Conservation (phyloP, 305 asterid genomes). For the Petunia hybrid region DNA sequence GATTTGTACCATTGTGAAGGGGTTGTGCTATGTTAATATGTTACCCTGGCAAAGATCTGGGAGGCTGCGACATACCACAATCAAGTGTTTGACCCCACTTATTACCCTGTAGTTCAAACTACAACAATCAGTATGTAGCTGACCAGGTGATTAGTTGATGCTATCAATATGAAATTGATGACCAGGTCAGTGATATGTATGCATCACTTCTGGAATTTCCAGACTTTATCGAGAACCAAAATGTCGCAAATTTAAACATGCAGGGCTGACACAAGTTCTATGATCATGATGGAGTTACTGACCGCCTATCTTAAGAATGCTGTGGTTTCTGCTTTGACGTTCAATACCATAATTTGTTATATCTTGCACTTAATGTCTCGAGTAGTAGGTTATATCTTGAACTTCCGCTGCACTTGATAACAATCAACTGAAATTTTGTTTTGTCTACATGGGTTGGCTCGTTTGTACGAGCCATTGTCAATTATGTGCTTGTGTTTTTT, state of each 20-base stretch:
- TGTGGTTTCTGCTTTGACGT: background rate
- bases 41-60: background rate
- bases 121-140: background rate
- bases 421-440: background rate
- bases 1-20: background rate
- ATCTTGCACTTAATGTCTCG: background rate
- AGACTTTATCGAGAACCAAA: background rate
- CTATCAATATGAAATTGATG: background rate
- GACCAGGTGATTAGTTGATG: background rate
- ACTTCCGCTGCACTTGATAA: background rate
- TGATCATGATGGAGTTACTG: background rate
- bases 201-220: constrained; percentile 6
- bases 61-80: background rate
- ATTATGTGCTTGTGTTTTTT: background rate
- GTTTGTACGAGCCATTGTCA: background rate
- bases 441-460: constrained; percentile 2
- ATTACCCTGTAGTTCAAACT: constrained; percentile 15
- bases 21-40: constrained; percentile 14
- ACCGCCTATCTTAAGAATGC: background rate
- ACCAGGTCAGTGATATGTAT: constrained; percentile 17
- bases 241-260: background rate
- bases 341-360: background rate
- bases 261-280: background rate
- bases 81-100: background rate
- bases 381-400: background rate